phyloP scores from a whole-genome alignment of 805 yeast genomes.

The Starmera dryadoides region DNA sequence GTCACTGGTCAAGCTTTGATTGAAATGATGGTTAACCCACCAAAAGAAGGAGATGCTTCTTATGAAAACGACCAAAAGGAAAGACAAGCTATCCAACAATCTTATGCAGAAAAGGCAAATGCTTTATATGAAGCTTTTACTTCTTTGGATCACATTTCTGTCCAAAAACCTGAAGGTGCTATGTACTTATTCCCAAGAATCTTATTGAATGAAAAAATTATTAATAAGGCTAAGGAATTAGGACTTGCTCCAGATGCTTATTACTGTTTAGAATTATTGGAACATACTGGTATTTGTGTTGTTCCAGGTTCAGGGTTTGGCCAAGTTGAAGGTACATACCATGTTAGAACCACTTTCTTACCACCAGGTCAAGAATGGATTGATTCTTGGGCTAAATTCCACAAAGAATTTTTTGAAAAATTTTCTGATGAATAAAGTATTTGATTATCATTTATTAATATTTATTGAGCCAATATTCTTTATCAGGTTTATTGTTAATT shows the following conservation, averaged over 20 bases:
- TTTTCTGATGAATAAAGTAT: constrained; percentile 30
- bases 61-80: constrained; percentile 62
- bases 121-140: constrained; percentile 64
- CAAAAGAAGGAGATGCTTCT: constrained; percentile 68
- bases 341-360: constrained; percentile 91
- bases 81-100: constrained; percentile 49
- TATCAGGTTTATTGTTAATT: too few relatives aligned
- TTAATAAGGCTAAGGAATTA: constrained; percentile 47
- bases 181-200: constrained; percentile 93
- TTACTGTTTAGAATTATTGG: constrained; percentile 79
- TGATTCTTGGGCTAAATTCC: constrained; percentile 71
- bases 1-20: constrained; percentile 92
- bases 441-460: neutral
- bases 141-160: constrained; percentile 71
- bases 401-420: constrained; percentile 55
- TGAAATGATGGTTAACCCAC: constrained; percentile 92
- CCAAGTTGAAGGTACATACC: constrained; percentile 83
- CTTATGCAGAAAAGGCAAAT: constrained; percentile 57
- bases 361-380: constrained; percentile 95
- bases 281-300: constrained; percentile 89
- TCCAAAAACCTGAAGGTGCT: constrained; percentile 93
- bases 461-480: neutral
- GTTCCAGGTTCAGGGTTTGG: constrained; percentile 98
- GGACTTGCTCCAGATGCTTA: constrained; percentile 74
- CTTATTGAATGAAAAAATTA: constrained; percentile 55